phyloP scores from a whole-genome alignment of 345 rosid genomes.

The Aurinia saxatilis region DNA sequence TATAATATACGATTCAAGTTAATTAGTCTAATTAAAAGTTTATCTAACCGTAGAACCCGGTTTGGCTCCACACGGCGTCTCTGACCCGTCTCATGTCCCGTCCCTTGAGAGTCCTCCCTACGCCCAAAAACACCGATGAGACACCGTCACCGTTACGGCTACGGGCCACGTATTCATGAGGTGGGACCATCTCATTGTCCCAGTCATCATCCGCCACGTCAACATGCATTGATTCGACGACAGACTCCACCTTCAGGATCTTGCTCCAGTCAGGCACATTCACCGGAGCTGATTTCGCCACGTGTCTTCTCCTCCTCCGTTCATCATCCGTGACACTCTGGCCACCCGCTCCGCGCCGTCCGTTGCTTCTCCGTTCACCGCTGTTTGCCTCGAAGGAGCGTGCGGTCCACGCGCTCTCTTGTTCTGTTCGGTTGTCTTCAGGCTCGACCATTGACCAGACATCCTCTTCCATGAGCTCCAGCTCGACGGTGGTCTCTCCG shows the following conservation, averaged over 20 bases:
- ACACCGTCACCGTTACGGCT: constrained; percentile 38
- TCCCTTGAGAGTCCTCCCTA: constrained; percentile 87
- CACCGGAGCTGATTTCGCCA: constrained; percentile 78
- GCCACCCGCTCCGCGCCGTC: not conserved
- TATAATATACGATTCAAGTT: not conserved
- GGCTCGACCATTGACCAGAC: constrained; percentile 57
- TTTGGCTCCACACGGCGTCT: constrained; percentile 92
- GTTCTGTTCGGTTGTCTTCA: constrained; percentile 7
- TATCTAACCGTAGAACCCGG: constrained; percentile 55
- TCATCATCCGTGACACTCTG: constrained; percentile 24
- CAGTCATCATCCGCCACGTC: constrained; percentile 40
- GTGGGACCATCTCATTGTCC: constrained; percentile 66
- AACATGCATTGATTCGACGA: constrained; percentile 47
- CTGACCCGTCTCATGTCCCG: constrained; percentile 88
- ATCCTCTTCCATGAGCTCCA: constrained; percentile 72
- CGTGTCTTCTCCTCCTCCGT: constrained; percentile 25
- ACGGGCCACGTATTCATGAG: constrained; percentile 88
- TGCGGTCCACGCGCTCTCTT: constrained; percentile 35
- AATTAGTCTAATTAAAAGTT: constrained; percentile 31
- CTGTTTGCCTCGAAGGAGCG: not conserved
- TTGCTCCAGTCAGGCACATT: constrained; percentile 87
- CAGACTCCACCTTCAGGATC: constrained; percentile 55
- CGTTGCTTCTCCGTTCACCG: not conserved
- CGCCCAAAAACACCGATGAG: constrained; percentile 73
- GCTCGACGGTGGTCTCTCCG: not conserved